Evolutionary conservation across 164 flowering plant genomes (phyloP).

Genomic region (Vitis cinerea): DNA sequence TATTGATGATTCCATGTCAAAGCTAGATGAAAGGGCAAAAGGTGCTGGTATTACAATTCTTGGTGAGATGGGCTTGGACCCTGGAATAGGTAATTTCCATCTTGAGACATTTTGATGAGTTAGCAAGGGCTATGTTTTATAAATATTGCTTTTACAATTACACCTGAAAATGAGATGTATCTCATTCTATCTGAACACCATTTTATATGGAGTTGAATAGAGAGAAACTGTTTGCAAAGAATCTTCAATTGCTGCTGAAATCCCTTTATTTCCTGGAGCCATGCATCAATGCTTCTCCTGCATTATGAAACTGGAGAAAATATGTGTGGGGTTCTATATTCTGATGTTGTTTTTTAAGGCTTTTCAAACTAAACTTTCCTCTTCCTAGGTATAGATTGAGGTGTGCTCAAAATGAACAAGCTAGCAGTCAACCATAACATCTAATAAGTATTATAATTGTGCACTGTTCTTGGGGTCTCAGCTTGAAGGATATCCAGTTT

Average conservation of each 20-base stretch:
- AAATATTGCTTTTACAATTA: neutral
- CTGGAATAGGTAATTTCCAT: slow-evolving; percentile 82
- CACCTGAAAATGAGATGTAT: neutral
- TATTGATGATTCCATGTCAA: slow-evolving; percentile 73
- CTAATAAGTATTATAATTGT: neutral
- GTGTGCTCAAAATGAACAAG: neutral
- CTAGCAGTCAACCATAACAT: neutral
- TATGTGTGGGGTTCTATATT: neutral
- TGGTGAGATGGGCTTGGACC: slow-evolving; percentile 99
- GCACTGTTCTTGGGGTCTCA: neutral
- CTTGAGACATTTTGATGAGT: neutral
- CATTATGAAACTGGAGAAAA: neutral
- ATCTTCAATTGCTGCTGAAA: neutral
- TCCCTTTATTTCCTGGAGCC: neutral
- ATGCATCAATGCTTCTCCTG: neutral
- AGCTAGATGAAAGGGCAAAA: slow-evolving; percentile 66
- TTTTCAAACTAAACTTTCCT: neutral
- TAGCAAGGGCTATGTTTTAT: neutral
- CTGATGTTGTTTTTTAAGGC: neutral
- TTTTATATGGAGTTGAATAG: neutral
- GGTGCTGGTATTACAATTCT: slow-evolving; percentile 81
- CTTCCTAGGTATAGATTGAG: neutral
- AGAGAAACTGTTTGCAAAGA: neutral
- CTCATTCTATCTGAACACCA: neutral
- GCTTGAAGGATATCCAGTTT: neutral